Percentiles rank a stretch among this genome's conserved stretches.
Conservation (phyloP, 805 yeast genomes). For the Metschnikowia kofuensis region DNA sequence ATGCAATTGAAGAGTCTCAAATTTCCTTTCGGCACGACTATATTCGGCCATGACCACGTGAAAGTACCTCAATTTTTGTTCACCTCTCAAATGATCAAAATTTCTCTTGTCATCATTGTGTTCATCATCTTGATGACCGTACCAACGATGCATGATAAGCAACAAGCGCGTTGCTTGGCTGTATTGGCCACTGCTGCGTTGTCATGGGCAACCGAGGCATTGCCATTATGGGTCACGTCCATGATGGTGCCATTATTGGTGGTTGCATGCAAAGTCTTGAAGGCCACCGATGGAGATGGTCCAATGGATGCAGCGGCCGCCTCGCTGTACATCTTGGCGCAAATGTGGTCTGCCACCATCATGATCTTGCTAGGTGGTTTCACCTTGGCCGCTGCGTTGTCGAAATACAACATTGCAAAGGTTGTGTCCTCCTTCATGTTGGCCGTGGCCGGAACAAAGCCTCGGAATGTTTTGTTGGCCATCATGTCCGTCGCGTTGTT, state of each 20-base stretch:
- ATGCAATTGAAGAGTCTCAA: constrained; percentile 29
- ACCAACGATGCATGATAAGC: constrained; percentile 32
- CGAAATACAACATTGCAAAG: constrained; percentile 87
- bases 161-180: constrained; percentile 60
- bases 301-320: constrained; percentile 67
- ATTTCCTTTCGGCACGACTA: constrained; percentile 23
- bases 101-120: constrained; percentile 45
- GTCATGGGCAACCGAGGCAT: constrained; percentile 94
- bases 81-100: constrained; percentile 41
- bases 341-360: constrained; percentile 96
- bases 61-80: constrained; percentile 47
- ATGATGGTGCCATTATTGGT: constrained; percentile 77
- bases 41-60: constrained; percentile 22
- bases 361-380: constrained; percentile 91
- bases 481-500: constrained; percentile 85
- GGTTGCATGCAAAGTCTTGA: constrained; percentile 67
- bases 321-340: constrained; percentile 69
- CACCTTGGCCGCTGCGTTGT: constrained; percentile 89
- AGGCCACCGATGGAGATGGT: constrained; percentile 43
- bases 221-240: constrained; percentile 90
- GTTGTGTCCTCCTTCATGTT: constrained; percentile 78
- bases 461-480: constrained; percentile 69
- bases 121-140: constrained; percentile 39
- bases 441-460: constrained; percentile 82
- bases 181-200: constrained; percentile 76